phyloP scores from a whole-genome alignment of 2,329 filamentous ascomycete genomes.

The Claviceps africana region DNA sequence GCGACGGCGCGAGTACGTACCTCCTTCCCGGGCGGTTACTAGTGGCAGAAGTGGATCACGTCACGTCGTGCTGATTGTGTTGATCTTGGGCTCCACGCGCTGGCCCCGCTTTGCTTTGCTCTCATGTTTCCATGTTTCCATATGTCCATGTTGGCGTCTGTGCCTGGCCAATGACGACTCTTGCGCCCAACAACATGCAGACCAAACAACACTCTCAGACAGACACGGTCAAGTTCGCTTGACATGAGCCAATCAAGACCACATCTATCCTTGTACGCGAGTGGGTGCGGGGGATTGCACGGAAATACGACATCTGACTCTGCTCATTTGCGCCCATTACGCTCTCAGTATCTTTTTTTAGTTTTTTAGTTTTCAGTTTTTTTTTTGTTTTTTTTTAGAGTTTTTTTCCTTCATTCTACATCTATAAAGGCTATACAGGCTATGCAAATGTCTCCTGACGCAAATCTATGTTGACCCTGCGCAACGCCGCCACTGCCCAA shows the following conservation, averaged over 20 bases:
- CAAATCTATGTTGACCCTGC: constrained; percentile 62
- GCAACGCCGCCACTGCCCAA: constrained; percentile 75
- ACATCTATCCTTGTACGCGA: not conserved
- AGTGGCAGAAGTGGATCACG: not conserved
- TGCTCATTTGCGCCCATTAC: not conserved
- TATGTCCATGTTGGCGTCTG: too few species aligned
- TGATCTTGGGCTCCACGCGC: too few species aligned
- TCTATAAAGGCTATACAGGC: not conserved
- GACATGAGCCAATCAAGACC: too few species aligned
- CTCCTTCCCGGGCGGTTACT: too few species aligned
- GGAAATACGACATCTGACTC: not conserved
- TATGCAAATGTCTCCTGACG: not conserved
- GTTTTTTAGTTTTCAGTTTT: too few species aligned
- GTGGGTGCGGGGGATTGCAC: not conserved
- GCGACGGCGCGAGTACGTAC: not conserved
- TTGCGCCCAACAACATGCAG: too few species aligned
- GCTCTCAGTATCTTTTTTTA: too few species aligned
- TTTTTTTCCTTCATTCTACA: not conserved
- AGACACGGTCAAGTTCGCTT: too few species aligned
- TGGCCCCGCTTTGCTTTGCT: too few species aligned
- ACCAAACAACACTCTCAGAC: too few species aligned
- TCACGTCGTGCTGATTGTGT: not conserved
- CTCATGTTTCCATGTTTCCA: too few species aligned
- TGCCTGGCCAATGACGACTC: too few species aligned
- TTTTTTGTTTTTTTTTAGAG: not conserved